Base-by-base conservation (phyloP, 2,329 filamentous ascomycete species). In the Colletotrichum cuscutae region DNA sequence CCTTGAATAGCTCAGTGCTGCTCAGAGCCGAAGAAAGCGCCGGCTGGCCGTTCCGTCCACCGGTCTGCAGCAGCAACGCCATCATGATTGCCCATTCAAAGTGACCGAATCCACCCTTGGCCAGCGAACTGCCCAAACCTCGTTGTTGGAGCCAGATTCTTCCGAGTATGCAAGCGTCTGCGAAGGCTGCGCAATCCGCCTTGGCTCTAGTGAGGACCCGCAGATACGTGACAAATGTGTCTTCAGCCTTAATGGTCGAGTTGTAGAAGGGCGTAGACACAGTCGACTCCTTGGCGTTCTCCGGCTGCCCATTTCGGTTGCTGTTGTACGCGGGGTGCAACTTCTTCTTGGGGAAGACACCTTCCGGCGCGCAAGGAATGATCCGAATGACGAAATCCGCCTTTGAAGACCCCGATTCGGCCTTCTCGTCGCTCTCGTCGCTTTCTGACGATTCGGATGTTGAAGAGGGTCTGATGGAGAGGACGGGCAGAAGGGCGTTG, bases 1-100 rank as follows among this genome's bases (percentile, higher is more conserved):
- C 95, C 82, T 98, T 98, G 88, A 99, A 98, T 57, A 98, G 88
- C 82, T 98, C 96, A 28, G 96, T 97, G 82, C 93, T 93, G 84
- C 93, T 98, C 77, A 98, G 93, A 8, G 94, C 94, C 5, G 90
- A 87, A 6, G 95, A 95, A 19, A 98, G 87, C 6, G 94, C 84
- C 2, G 93, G 88, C 75, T 91, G 89, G 2, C 93, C 93, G 72
- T 92, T 92, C 7, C 90, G 89, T 7, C 92, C 93, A 30, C 94
- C 94, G n/a, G 90, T 90, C 80, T 95, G 91, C 54, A 98, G 86
- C 2, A 98, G 85, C 15, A 98, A 86, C 37, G 95, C 94, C 79
- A 95, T 89, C 61, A 97, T 84, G n/a, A 90, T 85, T 0, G 93
- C 89, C 94, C 95, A 98, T 80, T 99, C 97, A 76, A 98, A 97